phyloP scores from a whole-genome alignment of 768 basidiomycete species.

The Asterophora parasitica region DNA sequence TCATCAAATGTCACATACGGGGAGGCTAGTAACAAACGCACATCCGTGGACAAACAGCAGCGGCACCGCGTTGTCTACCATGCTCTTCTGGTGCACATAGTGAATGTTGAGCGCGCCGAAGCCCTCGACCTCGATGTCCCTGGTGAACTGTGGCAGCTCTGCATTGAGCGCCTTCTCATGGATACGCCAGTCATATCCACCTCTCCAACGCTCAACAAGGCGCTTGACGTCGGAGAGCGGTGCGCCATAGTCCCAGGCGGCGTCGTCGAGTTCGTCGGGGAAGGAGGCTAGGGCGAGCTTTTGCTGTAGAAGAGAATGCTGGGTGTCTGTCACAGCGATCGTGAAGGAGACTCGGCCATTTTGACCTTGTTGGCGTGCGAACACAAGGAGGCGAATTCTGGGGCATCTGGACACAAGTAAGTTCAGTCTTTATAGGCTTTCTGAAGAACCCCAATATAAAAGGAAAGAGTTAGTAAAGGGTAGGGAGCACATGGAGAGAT shows the following conservation, averaged over 20 bases:
- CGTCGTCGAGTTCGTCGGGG: constrained; percentile 56
- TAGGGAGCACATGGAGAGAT: too few species aligned
- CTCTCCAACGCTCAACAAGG: constrained; percentile 45
- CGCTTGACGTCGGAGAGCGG: constrained; percentile 47
- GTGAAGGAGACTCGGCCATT: constrained; percentile 31
- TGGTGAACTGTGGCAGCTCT: constrained; percentile 51
- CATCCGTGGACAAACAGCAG: constrained; percentile 62
- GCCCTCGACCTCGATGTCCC: constrained; percentile 43
- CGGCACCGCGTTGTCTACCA: constrained; percentile 42
- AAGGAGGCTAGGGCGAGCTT: constrained; percentile 46
- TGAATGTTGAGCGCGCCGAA: constrained; percentile 45
- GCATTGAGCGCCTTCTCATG: constrained; percentile 47
- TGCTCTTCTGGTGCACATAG: constrained; percentile 53
- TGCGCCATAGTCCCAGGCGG: constrained; percentile 48
- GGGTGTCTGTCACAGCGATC: constrained; percentile 39
- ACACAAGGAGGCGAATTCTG: too few species aligned
- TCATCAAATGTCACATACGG: background rate
- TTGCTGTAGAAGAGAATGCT: constrained; percentile 33
- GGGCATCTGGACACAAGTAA: too few species aligned
- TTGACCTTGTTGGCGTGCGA: too few species aligned
- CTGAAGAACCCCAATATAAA: too few species aligned
- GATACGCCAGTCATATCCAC: constrained; percentile 53
- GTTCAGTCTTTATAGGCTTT: too few species aligned
- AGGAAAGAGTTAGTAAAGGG: too few species aligned
- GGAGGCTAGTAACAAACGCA: constrained; percentile 7